Base-by-base conservation (phyloP, 106 monocot genomes). In the Dioscorea dumetorum region DNA sequence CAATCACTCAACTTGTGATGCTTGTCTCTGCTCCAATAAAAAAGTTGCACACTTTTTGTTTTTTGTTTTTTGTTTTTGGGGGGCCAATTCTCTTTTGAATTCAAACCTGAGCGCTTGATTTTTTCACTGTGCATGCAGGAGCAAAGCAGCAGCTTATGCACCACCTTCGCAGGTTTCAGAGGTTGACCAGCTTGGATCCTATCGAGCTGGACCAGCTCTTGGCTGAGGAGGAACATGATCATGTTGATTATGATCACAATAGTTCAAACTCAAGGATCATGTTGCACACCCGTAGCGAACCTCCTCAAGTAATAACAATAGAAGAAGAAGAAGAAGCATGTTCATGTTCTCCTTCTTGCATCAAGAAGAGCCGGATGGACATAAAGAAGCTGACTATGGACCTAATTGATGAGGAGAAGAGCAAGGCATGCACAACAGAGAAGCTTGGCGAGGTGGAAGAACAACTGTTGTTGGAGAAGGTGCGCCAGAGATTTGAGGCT, bases 101-200 rank as follows among this genome's bases (percentile, higher is more conserved):
- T 52, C 28, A 62, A 53, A 14, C 17, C 41, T 41, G 2, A 23
- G n/a, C 2, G 32, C 13, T 62, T 54, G 0, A 16, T 54, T 16
- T 5, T 73, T 19, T 23, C n/a, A 12, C 54, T 22, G 41, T 41
- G 49, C 33, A 12, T 56, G 12, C 79, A 79, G 79, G 73, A 61
- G 51, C 68, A 31, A 79, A 62, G 50, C 33, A 10, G 41, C 41
- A 41, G 41, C 41, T 41, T 8, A 41, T 41, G 41, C 41, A 49
- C 63, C 68, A 60, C n/a, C 62, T 79, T 28, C 61, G 49, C 22
- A 67, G 73, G 52, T 79, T 79, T 48, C 73, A 68, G 69, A 69
- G 72, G 49, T 20, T 73, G 24, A 73, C 79, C 4, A 68, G 61
- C 22, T 49, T 79, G 12, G 68, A 79, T 57, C 78, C 78, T 16